Evolutionary conservation across 148 eudicot genomes (phyloP).

Genomic region (Rhododendron molle): DNA sequence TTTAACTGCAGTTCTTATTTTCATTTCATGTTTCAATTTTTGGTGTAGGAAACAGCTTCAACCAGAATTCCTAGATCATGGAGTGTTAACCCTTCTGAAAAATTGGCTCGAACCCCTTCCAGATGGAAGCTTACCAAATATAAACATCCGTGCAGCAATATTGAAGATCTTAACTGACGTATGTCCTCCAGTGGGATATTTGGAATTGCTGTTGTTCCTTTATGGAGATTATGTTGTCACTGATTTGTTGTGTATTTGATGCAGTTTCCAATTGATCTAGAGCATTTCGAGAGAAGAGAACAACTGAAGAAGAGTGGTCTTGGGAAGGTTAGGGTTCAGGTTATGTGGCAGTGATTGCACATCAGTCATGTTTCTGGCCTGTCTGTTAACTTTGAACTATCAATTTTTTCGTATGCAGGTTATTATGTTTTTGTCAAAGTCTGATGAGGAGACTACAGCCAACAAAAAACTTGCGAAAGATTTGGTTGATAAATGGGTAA

Average conservation of each 20-base stretch:
- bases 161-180: conserved; percentile 87
- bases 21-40: conserved; percentile 1
- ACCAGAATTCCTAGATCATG: conserved; percentile 90
- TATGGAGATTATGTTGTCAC: not conserved
- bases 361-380: not conserved
- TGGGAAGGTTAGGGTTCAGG: conserved; percentile 59
- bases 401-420: conserved; percentile 44
- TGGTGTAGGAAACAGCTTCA: conserved; percentile 88
- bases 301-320: conserved; percentile 92
- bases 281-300: conserved; percentile 84
- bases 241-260: conserved; percentile 18
- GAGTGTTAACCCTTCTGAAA: conserved; percentile 75
- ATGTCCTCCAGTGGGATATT: conserved; percentile 10
- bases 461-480: conserved; percentile 93
- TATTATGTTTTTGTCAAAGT: conserved; percentile 93
- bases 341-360: not conserved
- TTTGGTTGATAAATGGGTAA: conserved; percentile 97
- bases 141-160: conserved; percentile 88
- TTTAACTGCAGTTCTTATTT: not conserved
- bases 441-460: conserved; percentile 91
- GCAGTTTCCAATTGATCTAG: conserved; percentile 92
- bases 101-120: conserved; percentile 99
- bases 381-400: not conserved
- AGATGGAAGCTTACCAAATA: conserved; percentile 97
- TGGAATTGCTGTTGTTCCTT: not conserved